Percentiles rank a stretch among this genome's conserved stretches.
Conservation (phyloP, 441 rosid genomes). For the Arabidopsis lyrata region DNA sequence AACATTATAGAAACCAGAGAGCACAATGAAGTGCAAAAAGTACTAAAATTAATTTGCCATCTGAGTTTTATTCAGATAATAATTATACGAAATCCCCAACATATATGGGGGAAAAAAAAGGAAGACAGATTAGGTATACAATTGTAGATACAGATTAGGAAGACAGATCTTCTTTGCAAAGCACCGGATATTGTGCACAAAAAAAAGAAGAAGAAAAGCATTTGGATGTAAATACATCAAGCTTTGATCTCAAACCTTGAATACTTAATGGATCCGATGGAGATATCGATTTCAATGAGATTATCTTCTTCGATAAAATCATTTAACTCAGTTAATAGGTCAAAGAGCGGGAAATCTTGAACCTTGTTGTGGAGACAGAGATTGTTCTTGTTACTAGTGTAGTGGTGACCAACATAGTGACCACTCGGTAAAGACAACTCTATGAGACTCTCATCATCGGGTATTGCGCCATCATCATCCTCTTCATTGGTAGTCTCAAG, state of each 20-base stretch:
- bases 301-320: conserved; percentile 82
- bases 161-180: too few relatives aligned
- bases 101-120: too few relatives aligned
- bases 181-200: neutral
- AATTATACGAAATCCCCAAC: too few relatives aligned
- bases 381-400: conserved; percentile 35
- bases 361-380: conserved; percentile 47
- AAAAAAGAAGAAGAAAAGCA: neutral
- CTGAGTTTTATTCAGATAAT: too few relatives aligned
- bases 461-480: conserved; percentile 66
- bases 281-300: conserved; percentile 87
- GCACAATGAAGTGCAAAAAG: too few relatives aligned
- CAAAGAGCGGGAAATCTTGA: conserved; percentile 50
- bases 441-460: conserved; percentile 84
- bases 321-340: conserved; percentile 50
- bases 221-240: conserved; percentile 38
- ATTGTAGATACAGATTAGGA: too few relatives aligned
- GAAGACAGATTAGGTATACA: too few relatives aligned
- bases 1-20: too few relatives aligned
- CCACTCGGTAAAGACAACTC: conserved; percentile 84
- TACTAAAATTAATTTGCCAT: too few relatives aligned
- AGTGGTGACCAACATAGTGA: conserved; percentile 50
- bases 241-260: conserved; percentile 79
- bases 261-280: conserved; percentile 83
- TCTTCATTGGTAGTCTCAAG: conserved; percentile 44